Conservation (phyloP, 2,329 filamentous ascomycete genomes). For the Hirsutella minnesotensis region DNA sequence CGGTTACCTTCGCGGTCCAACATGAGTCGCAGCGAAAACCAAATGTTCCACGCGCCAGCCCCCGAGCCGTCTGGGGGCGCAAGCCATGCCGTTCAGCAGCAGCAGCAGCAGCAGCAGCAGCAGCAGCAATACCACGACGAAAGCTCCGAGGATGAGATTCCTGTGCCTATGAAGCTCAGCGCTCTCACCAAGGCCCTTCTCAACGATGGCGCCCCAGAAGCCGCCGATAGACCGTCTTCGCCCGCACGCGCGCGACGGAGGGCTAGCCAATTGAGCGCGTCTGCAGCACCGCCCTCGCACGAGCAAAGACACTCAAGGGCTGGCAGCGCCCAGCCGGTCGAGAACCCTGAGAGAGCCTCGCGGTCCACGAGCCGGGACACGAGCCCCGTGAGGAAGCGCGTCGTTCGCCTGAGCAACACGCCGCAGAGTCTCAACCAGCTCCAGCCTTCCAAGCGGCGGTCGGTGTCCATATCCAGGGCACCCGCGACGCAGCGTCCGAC, state of each 20-base stretch:
- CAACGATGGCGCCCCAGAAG: constrained; percentile 45
- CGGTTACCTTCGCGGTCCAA: constrained; percentile 35
- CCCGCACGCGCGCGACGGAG: constrained; percentile 37
- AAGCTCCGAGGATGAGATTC: constrained; percentile 90
- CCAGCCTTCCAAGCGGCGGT: constrained; percentile 31
- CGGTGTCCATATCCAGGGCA: constrained; percentile 35
- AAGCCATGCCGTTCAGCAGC: constrained; percentile 10
- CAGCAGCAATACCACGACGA: constrained; percentile 50
- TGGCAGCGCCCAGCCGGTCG: constrained; percentile 31
- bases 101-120: constrained; percentile 15
- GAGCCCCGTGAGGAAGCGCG: constrained; percentile 43
- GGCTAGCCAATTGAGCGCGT: constrained; percentile 32
- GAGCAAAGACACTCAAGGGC: constrained; percentile 35
- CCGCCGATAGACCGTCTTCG: constrained; percentile 25
- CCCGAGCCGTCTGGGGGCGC: not conserved
- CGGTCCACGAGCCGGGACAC: constrained; percentile 31
- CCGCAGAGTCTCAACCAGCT: constrained; percentile 30
- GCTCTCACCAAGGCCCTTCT: constrained; percentile 82
- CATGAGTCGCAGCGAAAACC: constrained; percentile 33
- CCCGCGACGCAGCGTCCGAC: constrained; percentile 13
- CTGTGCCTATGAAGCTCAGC: constrained; percentile 85
- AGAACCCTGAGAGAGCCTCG: constrained; percentile 22
- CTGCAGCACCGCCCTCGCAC: constrained; percentile 20
- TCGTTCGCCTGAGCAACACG: constrained; percentile 44
- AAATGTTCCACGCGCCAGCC: constrained; percentile 19